These are phyloP conservation scores for Drechslerella coelobrocha DNA, from an alignment of 2,329 filamentous ascomycete species.

Conservation along the genomic window DNA sequence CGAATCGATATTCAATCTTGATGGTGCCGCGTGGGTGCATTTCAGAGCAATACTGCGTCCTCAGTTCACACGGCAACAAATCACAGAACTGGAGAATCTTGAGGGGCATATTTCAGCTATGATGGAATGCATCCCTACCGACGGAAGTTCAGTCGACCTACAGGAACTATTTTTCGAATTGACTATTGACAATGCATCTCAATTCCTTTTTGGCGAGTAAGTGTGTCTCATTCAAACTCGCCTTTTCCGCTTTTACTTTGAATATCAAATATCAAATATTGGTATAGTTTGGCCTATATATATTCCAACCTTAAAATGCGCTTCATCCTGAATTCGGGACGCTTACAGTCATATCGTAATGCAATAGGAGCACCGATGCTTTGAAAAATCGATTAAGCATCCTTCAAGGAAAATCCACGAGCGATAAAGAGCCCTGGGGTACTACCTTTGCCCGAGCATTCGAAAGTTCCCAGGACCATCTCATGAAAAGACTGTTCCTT, in stretches of 20 bases:
- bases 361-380: constrained; percentile 13
- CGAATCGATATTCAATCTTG: constrained; percentile 79
- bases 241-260: constrained; percentile 60
- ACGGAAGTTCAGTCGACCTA: constrained; percentile 70
- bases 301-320: background rate
- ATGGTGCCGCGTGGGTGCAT: constrained; percentile 78
- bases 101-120: constrained; percentile 78
- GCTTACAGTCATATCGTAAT: background rate
- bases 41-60: constrained; percentile 83
- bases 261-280: background rate
- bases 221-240: too few relatives aligned
- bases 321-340: constrained; percentile 56
- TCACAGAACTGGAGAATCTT: constrained; percentile 81
- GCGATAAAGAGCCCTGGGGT: constrained; percentile 21
- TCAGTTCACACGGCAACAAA: constrained; percentile 83
- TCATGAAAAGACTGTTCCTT: constrained; percentile 53
- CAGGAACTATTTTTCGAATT: constrained; percentile 82
- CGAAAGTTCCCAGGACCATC: constrained; percentile 9
- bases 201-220: constrained; percentile 81
- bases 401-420: constrained; percentile 16
- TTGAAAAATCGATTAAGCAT: constrained; percentile 11
- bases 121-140: constrained; percentile 71
- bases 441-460: constrained; percentile 16
- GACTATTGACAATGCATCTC: constrained; percentile 83
- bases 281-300: too few relatives aligned